These are phyloP conservation scores for Pythium coloratum DNA, from an alignment of 352 stramenopile genomes.

Conservation along the genomic window DNA sequence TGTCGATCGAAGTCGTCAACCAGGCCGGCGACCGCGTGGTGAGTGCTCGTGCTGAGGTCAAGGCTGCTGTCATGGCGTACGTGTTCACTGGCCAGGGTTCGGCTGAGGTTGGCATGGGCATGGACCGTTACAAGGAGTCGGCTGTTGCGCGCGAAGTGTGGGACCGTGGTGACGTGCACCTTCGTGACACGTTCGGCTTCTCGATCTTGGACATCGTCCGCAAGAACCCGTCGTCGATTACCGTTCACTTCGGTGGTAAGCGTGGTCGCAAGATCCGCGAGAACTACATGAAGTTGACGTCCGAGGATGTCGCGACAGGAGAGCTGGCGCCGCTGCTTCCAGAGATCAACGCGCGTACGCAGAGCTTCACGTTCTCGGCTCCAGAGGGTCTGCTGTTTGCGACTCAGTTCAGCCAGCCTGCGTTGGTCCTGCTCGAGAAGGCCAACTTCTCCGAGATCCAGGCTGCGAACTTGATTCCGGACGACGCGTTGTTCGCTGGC, in stretches of 20 bases:
- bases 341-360: constrained; percentile 77
- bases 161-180: constrained; percentile 73
- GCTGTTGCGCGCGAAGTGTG: constrained; percentile 71
- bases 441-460: constrained; percentile 85
- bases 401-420: constrained; percentile 86
- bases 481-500: constrained; percentile 78
- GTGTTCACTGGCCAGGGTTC: constrained; percentile 89
- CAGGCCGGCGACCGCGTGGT: constrained; percentile 69
- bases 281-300: constrained; percentile 83
- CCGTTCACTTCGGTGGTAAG: constrained; percentile 85
- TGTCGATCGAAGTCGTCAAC: constrained; percentile 81
- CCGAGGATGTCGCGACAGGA: constrained; percentile 58
- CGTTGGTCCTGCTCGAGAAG: constrained; percentile 83
- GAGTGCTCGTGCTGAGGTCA: constrained; percentile 64
- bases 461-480: constrained; percentile 60
- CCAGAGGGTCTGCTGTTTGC: constrained; percentile 80
- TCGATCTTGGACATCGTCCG: constrained; percentile 88
- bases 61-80: constrained; percentile 71
- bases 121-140: constrained; percentile 85
- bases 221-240: constrained; percentile 82
- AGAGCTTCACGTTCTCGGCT: constrained; percentile 83
- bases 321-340: constrained; percentile 64
- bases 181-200: constrained; percentile 80
- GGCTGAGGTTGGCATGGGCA: constrained; percentile 82
- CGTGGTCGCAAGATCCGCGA: constrained; percentile 77